A percentile compares a stretch with the other conserved stretches of the same genome.
phyloP scores from a whole-genome alignment of 441 rosid species.

The Populus tomentosa region DNA sequence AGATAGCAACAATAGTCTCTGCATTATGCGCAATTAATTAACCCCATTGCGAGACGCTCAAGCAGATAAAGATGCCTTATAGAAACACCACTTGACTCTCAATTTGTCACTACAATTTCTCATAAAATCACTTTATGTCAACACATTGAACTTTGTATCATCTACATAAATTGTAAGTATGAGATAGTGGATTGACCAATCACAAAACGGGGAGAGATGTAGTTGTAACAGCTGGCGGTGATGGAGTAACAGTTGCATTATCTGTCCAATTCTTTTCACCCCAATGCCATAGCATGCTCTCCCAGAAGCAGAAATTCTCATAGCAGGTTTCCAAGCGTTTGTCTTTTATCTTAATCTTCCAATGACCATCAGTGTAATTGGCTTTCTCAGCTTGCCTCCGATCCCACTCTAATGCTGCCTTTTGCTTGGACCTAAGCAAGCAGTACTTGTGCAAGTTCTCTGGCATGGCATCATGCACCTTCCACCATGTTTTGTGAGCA shows the following conservation, averaged over 20 bases:
- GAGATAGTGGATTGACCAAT: constrained; percentile 11
- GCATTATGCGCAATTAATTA: background rate
- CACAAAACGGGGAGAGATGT: constrained; percentile 33
- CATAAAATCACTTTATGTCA: constrained; percentile 32
- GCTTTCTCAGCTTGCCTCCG: constrained; percentile 76
- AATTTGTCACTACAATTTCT: constrained; percentile 56
- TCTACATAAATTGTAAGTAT: constrained; percentile 18
- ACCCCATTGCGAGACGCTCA: background rate
- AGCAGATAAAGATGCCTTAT: background rate
- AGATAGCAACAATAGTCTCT: background rate
- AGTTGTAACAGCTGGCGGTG: constrained; percentile 23
- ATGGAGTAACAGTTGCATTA: constrained; percentile 40
- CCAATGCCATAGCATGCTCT: constrained; percentile 93
- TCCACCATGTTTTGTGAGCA: constrained; percentile 87
- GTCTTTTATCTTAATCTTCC: constrained; percentile 75
- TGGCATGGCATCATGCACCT: constrained; percentile 83
- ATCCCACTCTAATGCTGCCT: constrained; percentile 88
- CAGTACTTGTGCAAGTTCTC: constrained; percentile 64
- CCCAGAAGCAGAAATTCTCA: constrained; percentile 73
- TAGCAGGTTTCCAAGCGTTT: constrained; percentile 58
- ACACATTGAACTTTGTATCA: background rate
- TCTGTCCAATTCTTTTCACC: constrained; percentile 70
- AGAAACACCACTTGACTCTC: constrained; percentile 36
- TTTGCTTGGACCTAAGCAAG: constrained; percentile 67
- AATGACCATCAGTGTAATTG: constrained; percentile 69